Conservation (phyloP, 2,329 filamentous ascomycete genomes). For the Pestalotiopsis fici region DNA sequence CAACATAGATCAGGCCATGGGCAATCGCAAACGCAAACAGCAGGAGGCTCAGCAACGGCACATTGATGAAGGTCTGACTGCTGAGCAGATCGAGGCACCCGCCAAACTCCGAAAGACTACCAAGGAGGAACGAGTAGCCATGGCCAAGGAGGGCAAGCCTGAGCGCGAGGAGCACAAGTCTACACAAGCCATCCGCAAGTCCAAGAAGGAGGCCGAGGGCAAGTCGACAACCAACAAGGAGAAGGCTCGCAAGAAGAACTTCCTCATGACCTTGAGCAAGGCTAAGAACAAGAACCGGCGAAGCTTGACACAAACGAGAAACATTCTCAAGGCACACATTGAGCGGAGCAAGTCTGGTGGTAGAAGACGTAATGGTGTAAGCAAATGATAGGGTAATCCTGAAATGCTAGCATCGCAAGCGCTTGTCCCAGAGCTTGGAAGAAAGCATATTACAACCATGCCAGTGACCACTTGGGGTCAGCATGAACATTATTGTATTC, state of each 20-base stretch:
- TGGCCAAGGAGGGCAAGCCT: constrained; percentile 81
- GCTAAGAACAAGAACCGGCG: constrained; percentile 95
- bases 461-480: too few species aligned
- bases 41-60: constrained; percentile 60
- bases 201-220: constrained; percentile 84
- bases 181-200: constrained; percentile 79
- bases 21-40: constrained; percentile 45
- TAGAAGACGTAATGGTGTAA: constrained; percentile 67
- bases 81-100: constrained; percentile 87
- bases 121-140: constrained; percentile 84
- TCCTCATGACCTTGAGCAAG: constrained; percentile 96
- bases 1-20: constrained; percentile 66
- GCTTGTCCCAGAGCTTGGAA: too few species aligned
- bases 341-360: constrained; percentile 84
- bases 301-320: constrained; percentile 83
- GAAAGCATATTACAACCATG: too few species aligned
- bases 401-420: not conserved
- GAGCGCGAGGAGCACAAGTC: constrained; percentile 80
- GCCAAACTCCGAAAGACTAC: constrained; percentile 79
- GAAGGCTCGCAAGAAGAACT: constrained; percentile 97
- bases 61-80: constrained; percentile 85
- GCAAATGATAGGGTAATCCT: not conserved
- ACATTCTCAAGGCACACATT: constrained; percentile 78
- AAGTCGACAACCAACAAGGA: constrained; percentile 98
- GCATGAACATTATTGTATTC: too few species aligned